These are phyloP conservation scores for Oemleria cerasiformis DNA, from an alignment of 306 rosid species.

Conservation along the genomic window DNA sequence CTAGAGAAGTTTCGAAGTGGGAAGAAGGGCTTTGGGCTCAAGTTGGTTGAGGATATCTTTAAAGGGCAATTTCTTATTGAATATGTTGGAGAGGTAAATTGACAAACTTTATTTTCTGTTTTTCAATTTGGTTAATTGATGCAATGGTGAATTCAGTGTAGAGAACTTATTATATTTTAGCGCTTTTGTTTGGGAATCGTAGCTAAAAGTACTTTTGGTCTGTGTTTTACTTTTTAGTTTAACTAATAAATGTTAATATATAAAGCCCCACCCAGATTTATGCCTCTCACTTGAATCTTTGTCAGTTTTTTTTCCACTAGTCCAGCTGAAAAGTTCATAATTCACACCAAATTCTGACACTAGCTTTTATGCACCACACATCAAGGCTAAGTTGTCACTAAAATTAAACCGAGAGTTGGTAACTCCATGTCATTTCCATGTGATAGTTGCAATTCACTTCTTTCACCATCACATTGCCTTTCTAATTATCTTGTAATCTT, in stretches of 20 bases:
- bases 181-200: neutral
- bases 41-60: constrained; percentile 53
- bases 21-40: constrained; percentile 93
- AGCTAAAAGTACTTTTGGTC: neutral
- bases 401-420: neutral
- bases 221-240: constrained; percentile 9
- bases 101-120: neutral
- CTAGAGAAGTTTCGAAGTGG: constrained; percentile 80
- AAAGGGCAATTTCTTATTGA: constrained; percentile 89
- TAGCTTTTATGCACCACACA: neutral
- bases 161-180: neutral
- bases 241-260: neutral
- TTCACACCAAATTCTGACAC: neutral
- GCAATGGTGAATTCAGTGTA: constrained; percentile 2
- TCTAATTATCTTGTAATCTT: neutral
- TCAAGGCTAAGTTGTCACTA: neutral
- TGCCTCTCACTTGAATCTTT: neutral
- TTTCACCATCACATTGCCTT: neutral
- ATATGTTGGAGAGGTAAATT: constrained; percentile 95
- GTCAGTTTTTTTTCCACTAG: neutral
- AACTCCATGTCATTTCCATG: neutral
- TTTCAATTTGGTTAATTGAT: neutral
- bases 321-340: neutral
- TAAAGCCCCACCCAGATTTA: neutral
- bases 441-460: neutral